These are phyloP conservation scores for Serendipita sp. DNA, from an alignment of 768 basidiomycete genomes.

Conservation along the genomic window DNA sequence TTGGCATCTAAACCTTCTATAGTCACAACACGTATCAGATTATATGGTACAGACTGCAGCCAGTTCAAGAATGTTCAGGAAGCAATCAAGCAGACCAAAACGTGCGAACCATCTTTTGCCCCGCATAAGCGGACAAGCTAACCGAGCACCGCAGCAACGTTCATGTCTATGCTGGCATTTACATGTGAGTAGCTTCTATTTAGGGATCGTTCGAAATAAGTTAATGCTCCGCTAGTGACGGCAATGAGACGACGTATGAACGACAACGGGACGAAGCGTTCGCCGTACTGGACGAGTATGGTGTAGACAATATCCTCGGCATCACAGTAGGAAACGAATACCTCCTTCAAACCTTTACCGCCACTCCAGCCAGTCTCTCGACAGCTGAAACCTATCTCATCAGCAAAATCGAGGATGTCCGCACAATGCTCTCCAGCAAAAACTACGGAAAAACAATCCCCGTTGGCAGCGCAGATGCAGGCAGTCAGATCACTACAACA, in stretches of 20 bases:
- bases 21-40: constrained; percentile 3
- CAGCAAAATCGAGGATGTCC: constrained; percentile 33
- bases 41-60: not conserved
- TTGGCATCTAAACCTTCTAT: not conserved
- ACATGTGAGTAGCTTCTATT: constrained; percentile 23
- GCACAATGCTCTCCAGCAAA: constrained; percentile 18
- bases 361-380: not conserved
- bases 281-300: constrained; percentile 57
- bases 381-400: constrained; percentile 24
- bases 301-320: constrained; percentile 56
- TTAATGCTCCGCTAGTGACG: not conserved
- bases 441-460: constrained; percentile 42
- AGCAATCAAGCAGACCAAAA: constrained; percentile 79
- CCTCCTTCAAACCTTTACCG: constrained; percentile 46
- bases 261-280: constrained; percentile 54
- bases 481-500: constrained; percentile 57
- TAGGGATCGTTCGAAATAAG: not conserved
- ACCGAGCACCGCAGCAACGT: constrained; percentile 28
- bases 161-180: constrained; percentile 62
- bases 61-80: constrained; percentile 34
- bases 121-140: too few species aligned
- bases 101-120: constrained; percentile 15
- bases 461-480: constrained; percentile 75
- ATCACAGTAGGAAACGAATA: constrained; percentile 84
- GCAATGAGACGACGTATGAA: constrained; percentile 37